phyloP scores from a whole-genome alignment of 352 stramenopile species.

The Pythium rishiriense region DNA sequence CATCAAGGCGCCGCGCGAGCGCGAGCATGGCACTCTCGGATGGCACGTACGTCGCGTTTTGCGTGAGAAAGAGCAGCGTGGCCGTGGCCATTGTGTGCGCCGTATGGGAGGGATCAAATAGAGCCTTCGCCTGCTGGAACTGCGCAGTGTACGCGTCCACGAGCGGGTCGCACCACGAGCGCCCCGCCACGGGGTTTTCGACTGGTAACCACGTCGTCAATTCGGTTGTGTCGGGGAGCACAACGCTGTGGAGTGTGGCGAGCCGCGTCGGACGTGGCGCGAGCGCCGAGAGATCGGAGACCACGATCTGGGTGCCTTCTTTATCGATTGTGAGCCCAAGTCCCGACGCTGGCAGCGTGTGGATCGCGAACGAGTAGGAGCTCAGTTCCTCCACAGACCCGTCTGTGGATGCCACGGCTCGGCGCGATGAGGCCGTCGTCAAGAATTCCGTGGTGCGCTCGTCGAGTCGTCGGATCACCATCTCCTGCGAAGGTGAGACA shows the following conservation, averaged over 20 bases:
- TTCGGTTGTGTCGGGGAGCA: neutral
- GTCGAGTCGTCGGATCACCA: neutral
- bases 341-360: neutral
- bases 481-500: neutral
- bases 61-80: slow-evolving; percentile 51
- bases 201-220: slow-evolving; percentile 20
- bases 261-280: neutral
- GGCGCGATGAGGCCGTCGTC: neutral
- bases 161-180: neutral
- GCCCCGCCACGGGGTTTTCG: neutral
- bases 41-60: slow-evolving; percentile 31
- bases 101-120: slow-evolving; percentile 25
- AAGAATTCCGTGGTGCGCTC: neutral
- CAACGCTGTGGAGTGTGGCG: neutral
- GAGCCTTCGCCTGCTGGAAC: slow-evolving; percentile 22
- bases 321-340: neutral
- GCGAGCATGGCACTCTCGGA: slow-evolving; percentile 24
- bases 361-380: neutral
- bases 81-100: slow-evolving; percentile 8
- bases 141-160: slow-evolving; percentile 19
- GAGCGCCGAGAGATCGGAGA: neutral
- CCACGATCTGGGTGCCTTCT: neutral
- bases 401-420: neutral
- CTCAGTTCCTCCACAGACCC: neutral
- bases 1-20: slow-evolving; percentile 8